phyloP scores from a whole-genome alignment of 495 filamentous ascomycete genomes.

The Neurospora cerealis region DNA sequence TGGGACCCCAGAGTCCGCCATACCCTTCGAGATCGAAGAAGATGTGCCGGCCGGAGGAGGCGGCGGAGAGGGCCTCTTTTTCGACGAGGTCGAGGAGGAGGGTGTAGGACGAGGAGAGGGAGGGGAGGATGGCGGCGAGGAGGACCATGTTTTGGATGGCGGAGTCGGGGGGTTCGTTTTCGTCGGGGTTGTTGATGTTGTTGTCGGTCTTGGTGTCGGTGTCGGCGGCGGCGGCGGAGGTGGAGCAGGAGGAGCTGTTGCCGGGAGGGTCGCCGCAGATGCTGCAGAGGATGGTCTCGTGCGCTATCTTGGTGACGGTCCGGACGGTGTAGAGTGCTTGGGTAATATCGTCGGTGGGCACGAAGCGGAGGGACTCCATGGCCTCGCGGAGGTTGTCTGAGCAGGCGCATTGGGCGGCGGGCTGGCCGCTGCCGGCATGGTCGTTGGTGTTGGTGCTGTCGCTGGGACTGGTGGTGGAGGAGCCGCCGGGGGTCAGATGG shows the following conservation, averaged over 20 bases:
- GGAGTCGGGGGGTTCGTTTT: conserved; percentile 22
- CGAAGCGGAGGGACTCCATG: conserved; percentile 33
- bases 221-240: neutral
- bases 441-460: neutral
- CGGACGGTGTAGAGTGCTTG: conserved; percentile 45
- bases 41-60: conserved; percentile 27
- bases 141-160: conserved; percentile 57
- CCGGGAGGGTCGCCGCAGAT: conserved; percentile 40
- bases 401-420: conserved; percentile 23
- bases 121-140: conserved; percentile 52
- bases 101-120: conserved; percentile 49
- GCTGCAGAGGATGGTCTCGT: conserved; percentile 49
- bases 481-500: neutral
- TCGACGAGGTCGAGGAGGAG: conserved; percentile 38
- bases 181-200: conserved; percentile 9
- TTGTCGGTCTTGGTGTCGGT: conserved; percentile 23
- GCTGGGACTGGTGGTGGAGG: neutral
- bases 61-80: conserved; percentile 27
- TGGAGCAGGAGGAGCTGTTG: neutral
- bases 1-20: conserved; percentile 35
- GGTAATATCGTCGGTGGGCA: conserved; percentile 31
- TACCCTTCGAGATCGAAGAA: conserved; percentile 32
- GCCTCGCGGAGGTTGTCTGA: conserved; percentile 33
- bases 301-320: conserved; percentile 45
- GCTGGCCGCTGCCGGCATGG: neutral